These are phyloP conservation scores for Ogataea wickerhamii DNA, from an alignment of 805 yeast species.

Conservation along the genomic window DNA sequence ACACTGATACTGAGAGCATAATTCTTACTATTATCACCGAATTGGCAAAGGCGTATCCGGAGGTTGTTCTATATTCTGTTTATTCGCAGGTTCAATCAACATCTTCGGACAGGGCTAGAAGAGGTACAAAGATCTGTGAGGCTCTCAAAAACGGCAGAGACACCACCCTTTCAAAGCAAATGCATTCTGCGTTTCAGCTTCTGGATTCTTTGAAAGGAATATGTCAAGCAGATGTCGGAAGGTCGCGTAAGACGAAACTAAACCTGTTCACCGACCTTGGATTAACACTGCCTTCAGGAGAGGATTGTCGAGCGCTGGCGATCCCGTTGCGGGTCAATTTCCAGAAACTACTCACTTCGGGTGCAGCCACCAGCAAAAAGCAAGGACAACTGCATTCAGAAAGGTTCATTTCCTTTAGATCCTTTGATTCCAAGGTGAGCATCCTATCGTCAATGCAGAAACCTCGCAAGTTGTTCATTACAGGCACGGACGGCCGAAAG, in stretches of 20 bases:
- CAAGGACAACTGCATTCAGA: conserved; percentile 15
- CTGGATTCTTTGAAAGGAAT: conserved; percentile 42
- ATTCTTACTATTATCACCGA: conserved; percentile 55
- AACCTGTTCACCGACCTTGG: conserved; percentile 41
- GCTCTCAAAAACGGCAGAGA: conserved; percentile 23
- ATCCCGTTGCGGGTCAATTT: conserved; percentile 73
- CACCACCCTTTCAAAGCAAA: conserved; percentile 18
- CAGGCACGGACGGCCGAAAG: conserved; percentile 73
- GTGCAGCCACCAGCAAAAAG: conserved; percentile 38
- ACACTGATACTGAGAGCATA: conserved; percentile 50
- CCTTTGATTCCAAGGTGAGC: conserved; percentile 63
- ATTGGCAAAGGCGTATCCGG: conserved; percentile 66
- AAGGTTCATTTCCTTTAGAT: conserved; percentile 48
- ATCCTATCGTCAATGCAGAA: conserved; percentile 80
- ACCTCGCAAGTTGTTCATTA: conserved; percentile 72
- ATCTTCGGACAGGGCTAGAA: conserved; percentile 40
- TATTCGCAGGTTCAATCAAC: conserved; percentile 65
- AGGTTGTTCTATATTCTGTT: conserved; percentile 82
- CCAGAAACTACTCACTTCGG: conserved; percentile 57
- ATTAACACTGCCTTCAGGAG: conserved; percentile 29
- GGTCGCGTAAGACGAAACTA: conserved; percentile 32
- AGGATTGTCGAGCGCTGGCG: conserved; percentile 44
- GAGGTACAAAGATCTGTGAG: conserved; percentile 45
- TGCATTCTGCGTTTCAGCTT: conserved; percentile 31
- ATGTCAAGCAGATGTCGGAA: conserved; percentile 39